phyloP scores from a whole-genome alignment of 2,329 filamentous ascomycete genomes.

The Fusarium heterosporum region DNA sequence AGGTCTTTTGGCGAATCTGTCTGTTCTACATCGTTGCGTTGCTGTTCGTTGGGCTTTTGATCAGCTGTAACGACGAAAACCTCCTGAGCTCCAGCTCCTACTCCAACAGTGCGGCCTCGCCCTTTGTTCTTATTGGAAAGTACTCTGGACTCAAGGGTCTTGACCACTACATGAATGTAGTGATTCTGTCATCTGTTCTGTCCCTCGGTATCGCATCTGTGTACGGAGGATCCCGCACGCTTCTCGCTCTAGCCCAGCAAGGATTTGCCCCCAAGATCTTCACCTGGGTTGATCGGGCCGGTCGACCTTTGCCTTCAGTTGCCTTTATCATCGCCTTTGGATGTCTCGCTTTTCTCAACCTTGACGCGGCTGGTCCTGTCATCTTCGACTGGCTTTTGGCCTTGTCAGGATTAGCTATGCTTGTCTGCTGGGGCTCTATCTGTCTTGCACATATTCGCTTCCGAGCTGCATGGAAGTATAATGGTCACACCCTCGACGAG shows the following conservation, averaged over 20 bases:
- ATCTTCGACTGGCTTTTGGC: conserved; percentile 75
- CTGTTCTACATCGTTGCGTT: conserved; percentile 64
- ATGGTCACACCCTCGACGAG: conserved; percentile 71
- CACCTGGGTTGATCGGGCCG: conserved; percentile 64
- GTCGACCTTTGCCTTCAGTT: conserved; percentile 62
- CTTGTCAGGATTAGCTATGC: conserved; percentile 69
- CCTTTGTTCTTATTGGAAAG: conserved; percentile 63
- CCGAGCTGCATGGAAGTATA: conserved; percentile 67
- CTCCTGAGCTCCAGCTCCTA: conserved; percentile 53
- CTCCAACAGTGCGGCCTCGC: conserved; percentile 51
- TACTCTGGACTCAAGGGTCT: conserved; percentile 62
- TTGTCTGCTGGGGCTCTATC: conserved; percentile 75
- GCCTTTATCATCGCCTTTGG: conserved; percentile 59
- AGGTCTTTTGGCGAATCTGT: conserved; percentile 68
- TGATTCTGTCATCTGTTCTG: conserved; percentile 65
- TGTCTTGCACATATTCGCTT: conserved; percentile 73
- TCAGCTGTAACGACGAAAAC: conserved; percentile 56
- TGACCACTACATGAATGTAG: conserved; percentile 65
- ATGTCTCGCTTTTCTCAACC: conserved; percentile 61
- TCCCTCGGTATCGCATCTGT: conserved; percentile 66
- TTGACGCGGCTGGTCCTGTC: conserved; percentile 58
- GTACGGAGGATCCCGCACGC: conserved; percentile 66
- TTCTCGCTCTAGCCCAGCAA: conserved; percentile 66
- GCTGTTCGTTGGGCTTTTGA: conserved; percentile 60
- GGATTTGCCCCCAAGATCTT: conserved; percentile 66